Evolutionary conservation across 345 rosid species (phyloP), one percentile per base, ranked within the genome.

Genomic region (Melaleuca quinquenervia): DNA sequence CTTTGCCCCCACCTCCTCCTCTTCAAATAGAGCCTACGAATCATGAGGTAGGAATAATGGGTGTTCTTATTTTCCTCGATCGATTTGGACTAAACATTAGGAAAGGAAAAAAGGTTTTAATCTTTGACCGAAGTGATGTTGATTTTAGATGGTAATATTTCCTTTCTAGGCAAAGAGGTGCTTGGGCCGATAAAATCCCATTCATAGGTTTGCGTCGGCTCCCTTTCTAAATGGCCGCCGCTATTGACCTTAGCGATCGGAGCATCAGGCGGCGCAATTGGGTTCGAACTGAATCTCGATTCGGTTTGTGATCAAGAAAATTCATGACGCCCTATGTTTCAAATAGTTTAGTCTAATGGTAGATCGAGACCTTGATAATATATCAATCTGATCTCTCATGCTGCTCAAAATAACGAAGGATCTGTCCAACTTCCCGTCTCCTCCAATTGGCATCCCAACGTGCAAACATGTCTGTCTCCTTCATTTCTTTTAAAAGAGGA

Each of bases 241-340:
- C 48, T 70, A 9, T 70, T 70, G 80, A 36, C 80, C 26, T 36
- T 70, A 6, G 24, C 8, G 4, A 70, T 70, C 2, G 48, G 12
- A 70, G 48, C 80, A 36, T 70, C 48, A 18, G 0, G 80, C 22
- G 24, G 20, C 0, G 2, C 45, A 36, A 36, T 0, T 1, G 5
- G 13, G 2, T 0, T 2, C 41, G 4, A 41, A 0, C 44, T 24
- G 0, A 8, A 70, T 14, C 70, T 1, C n/a, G 18, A 58, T 12
- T 11, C 29, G 7, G 0, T 56, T 56, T 26, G 26, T 26, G n/a
- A 7, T 7, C 1, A 15, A 62, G 41, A 29, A 62, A 62, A 29
- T 15, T 1, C 76, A 0, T n/a, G n/a, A n/a, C 11, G 7, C 11
- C 44, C 76, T 29, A 5, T 64, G 3, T 29, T 64, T 64, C 11